A percentile compares a stretch with the other conserved stretches of the same genome.
These are phyloP conservation scores for Mucor mucedo DNA, from an alignment of 371 early-diverging fungal species.

Conservation along the genomic window DNA sequence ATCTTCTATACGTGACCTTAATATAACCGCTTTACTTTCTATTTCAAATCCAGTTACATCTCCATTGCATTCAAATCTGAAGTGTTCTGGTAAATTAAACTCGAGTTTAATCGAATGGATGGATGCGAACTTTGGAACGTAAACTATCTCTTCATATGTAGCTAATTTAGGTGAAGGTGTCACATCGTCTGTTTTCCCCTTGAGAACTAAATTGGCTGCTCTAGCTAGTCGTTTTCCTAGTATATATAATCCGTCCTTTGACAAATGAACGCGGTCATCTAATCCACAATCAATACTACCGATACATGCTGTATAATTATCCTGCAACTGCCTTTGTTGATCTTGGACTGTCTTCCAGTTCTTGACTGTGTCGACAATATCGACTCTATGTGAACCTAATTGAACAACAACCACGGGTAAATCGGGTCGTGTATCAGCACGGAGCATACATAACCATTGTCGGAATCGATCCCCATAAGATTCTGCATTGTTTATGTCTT, in stretches of 20 bases:
- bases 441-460: slow-evolving; percentile 20
- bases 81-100: not conserved
- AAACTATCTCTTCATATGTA: not conserved
- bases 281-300: slow-evolving; percentile 38
- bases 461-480: slow-evolving; percentile 23
- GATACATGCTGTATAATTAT: slow-evolving; percentile 20
- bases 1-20: slow-evolving; percentile 8
- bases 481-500: not conserved
- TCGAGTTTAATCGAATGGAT: not conserved
- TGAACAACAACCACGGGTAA: slow-evolving; percentile 41
- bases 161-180: slow-evolving; percentile 16
- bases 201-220: slow-evolving; percentile 16
- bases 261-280: slow-evolving; percentile 48
- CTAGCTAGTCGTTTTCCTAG: slow-evolving; percentile 40
- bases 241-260: slow-evolving; percentile 24
- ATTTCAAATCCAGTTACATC: slow-evolving; percentile 15
- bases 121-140: not conserved
- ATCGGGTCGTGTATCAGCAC: slow-evolving; percentile 12
- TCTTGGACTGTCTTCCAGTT: slow-evolving; percentile 38
- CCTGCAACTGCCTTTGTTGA: slow-evolving; percentile 25
- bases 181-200: not conserved
- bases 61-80: not conserved
- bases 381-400: slow-evolving; percentile 30
- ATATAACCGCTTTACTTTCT: not conserved
- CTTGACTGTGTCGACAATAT: slow-evolving; percentile 1